Evolutionary conservation across 2,329 filamentous ascomycete genomes (phyloP), one percentile per base, ranked within the genome.

Genomic region (Alternaria arbusti): DNA sequence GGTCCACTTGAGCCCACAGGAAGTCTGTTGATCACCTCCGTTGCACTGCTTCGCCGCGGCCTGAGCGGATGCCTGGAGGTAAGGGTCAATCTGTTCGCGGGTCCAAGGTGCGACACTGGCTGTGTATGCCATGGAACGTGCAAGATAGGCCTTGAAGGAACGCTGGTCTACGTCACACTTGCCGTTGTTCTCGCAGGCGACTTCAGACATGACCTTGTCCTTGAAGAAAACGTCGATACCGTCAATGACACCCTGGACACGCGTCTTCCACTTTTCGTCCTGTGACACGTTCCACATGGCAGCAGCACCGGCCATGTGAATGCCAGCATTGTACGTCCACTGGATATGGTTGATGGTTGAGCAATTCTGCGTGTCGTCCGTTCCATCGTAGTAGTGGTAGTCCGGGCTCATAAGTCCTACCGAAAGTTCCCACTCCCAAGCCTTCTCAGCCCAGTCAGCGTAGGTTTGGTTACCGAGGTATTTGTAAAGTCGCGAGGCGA

Each of bases 401-500:
- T 80, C 78, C 1, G 76, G 67, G 57, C 82, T 84, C 70, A 87
- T 84, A 45, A 88, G 82, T 15, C 85, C 85, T 4, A 86, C 80
- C 11, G 72, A 70, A 0, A 70, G 66, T 52, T 84, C 80, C 81
- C 82, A 89, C 54, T 87, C 84, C 88, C 89, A 91, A 13, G 87
- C 80, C 72, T 85, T 87, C 57, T 85, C 78, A 4, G 90, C 90
- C 90, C 90, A 93, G 12, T 90, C 84, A 20, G 63, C 61, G 45
- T 81, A 81, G 6, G 77, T 79, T 5, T 85, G 75, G 73, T 91
- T 90, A 13, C 87, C 88, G 0, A 89, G 91, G 60, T 88, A 89
- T 58, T 90, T 88, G 43, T 89, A 91, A 10, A 95, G 85, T 25
- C 92, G 89, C 0, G 93, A 90, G 4, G 91, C 90, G 26, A 97